Conservation (phyloP, 495 filamentous ascomycete genomes). For the Aspergillus steynii region DNA sequence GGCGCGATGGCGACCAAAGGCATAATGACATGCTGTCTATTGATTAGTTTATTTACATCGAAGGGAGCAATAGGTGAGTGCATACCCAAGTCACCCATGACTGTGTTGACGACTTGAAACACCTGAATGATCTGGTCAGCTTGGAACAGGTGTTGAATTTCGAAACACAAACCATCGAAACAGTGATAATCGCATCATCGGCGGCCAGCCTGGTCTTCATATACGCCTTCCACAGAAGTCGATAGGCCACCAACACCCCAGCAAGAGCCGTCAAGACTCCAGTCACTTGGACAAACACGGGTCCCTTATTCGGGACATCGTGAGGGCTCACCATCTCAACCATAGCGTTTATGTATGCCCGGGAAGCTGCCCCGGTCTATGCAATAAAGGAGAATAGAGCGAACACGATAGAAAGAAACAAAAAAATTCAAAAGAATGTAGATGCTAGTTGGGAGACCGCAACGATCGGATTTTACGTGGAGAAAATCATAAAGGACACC, state of each 20-base stretch:
- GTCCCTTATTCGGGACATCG: constrained; percentile 20
- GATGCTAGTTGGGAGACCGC: too few species aligned
- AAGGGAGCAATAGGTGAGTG: background rate
- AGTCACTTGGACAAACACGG: constrained; percentile 17
- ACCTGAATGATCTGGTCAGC: constrained; percentile 9
- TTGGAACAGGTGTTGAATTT: too few species aligned
- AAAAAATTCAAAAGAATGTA: background rate
- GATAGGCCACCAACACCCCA: constrained; percentile 25
- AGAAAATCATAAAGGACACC: background rate
- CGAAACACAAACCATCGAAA: constrained; percentile 16
- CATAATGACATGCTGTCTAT: constrained; percentile 18
- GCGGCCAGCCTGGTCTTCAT: constrained; percentile 7
- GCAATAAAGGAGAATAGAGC: background rate
- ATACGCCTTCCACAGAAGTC: constrained; percentile 12
- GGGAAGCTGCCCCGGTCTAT: background rate
- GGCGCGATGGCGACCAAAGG: constrained; percentile 19
- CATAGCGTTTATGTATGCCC: background rate
- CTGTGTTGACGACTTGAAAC: constrained; percentile 19
- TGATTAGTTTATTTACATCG: too few species aligned
- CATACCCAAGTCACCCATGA: constrained; percentile 27
- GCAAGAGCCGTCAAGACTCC: constrained; percentile 28
- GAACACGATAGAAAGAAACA: background rate
- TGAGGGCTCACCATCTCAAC: constrained; percentile 1
- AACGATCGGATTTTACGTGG: background rate
- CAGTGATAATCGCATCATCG: constrained; percentile 18